A percentile compares a stretch with the other conserved stretches of the same genome.
phyloP scores from a whole-genome alignment of 306 rosid genomes.

The Pyrus communis region DNA sequence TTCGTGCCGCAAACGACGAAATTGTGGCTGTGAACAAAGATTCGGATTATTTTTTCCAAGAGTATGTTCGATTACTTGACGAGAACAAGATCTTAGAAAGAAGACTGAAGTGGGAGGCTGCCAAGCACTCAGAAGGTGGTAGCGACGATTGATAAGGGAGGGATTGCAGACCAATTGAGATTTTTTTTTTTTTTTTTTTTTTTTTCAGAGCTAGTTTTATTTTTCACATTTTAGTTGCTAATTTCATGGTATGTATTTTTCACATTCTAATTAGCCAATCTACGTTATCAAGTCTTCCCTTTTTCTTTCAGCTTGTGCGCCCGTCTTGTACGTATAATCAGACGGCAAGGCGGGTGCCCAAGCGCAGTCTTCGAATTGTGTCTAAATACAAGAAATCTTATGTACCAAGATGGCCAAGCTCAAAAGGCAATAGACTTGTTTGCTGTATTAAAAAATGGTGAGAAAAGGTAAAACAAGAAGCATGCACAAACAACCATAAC shows the following conservation, averaged over 20 bases:
- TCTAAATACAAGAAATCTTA: too few relatives aligned
- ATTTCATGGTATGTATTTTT: neutral
- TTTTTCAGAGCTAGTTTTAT: neutral
- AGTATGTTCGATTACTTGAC: conserved; percentile 73
- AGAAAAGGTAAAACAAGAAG: neutral
- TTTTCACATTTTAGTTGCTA: neutral
- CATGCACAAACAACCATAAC: neutral
- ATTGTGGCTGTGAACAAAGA: conserved; percentile 26
- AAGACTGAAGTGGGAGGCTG: conserved; percentile 44
- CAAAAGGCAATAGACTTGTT: too few relatives aligned
- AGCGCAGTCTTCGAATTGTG: too few relatives aligned
- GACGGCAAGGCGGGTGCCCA: too few relatives aligned
- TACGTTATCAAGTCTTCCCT: neutral
- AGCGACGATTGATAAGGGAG: neutral
- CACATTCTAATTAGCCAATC: neutral
- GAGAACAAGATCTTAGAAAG: conserved; percentile 69
- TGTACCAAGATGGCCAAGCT: too few relatives aligned
- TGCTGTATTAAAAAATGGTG: too few relatives aligned
- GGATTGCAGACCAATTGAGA: neutral
- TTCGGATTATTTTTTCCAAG: conserved; percentile 72
- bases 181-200: neutral
- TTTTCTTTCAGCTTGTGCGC: neutral
- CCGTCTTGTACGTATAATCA: too few relatives aligned
- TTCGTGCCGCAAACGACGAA: neutral
- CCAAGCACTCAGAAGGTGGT: conserved; percentile 9